A percentile compares a stretch with the other conserved stretches of the same genome.
Evolutionary conservation across 169 alveolate species (phyloP).

Genomic region (Ichthyophthirius multifiliis): DNA sequence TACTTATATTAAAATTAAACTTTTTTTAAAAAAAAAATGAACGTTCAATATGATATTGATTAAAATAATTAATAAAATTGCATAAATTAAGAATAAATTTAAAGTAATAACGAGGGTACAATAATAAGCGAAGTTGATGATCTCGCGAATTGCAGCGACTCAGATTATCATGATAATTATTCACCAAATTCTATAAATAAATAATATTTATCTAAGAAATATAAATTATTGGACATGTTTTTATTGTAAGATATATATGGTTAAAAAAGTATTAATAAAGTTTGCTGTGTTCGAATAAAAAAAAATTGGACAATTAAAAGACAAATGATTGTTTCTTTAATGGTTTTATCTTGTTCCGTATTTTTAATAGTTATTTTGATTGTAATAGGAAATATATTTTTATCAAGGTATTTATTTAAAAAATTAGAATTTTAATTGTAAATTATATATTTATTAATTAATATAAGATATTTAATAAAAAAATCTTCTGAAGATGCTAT

Average conservation of each 20-base stretch:
- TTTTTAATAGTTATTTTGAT: neutral
- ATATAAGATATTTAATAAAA: conserved; percentile 3
- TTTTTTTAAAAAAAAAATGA: no score
- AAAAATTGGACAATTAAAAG: conserved; percentile 14
- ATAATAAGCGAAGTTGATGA: no score
- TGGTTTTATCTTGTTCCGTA: neutral
- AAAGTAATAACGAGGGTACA: no score
- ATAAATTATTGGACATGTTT: neutral
- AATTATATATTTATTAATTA: neutral
- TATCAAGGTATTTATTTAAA: neutral
- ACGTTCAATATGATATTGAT: no score
- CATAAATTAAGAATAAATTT: no score
- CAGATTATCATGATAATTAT: no score
- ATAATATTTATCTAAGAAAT: no score
- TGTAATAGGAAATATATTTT: neutral
- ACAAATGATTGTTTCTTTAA: conserved; percentile 14
- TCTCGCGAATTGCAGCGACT: no score
- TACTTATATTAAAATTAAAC: no score
- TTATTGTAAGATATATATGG: neutral
- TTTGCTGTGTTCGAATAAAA: conserved; percentile 3
- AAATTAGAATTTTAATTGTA: neutral
- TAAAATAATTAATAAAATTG: no score
- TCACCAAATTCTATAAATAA: no score
- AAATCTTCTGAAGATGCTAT: conserved; percentile 19
- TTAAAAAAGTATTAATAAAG: neutral